A percentile compares a stretch with the other conserved stretches of the same genome.
Evolutionary conservation across 352 stramenopile genomes (phyloP).

Genomic region (Thalassiosira hispida): DNA sequence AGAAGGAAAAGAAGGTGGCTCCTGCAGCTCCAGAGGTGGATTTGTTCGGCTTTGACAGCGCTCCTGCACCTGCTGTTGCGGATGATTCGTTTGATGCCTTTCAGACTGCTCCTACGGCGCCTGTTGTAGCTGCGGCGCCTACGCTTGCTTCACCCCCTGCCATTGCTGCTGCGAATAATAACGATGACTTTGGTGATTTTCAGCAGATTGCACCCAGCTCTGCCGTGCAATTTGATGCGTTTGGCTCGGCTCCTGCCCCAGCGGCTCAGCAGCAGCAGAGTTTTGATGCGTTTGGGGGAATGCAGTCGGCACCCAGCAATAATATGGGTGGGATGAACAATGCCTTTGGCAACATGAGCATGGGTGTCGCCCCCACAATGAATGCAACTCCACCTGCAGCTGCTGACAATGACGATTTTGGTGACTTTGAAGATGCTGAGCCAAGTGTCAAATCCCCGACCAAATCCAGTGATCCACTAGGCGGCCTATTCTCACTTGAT

Average conservation of each 20-base stretch:
- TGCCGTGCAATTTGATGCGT: constrained; percentile 60
- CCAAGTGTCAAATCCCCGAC: constrained; percentile 22
- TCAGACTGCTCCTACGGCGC: constrained; percentile 39
- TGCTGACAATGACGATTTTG: constrained; percentile 76
- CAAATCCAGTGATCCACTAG: constrained; percentile 66
- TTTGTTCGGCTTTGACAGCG: constrained; percentile 74
- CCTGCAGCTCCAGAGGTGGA: constrained; percentile 56
- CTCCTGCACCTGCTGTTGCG: constrained; percentile 11
- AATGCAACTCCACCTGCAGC: constrained; percentile 10
- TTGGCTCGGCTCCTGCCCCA: constrained; percentile 35
- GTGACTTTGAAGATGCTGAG: constrained; percentile 66
- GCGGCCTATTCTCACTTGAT: constrained; percentile 80
- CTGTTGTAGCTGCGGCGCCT: no score
- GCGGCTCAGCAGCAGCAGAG: constrained; percentile 4
- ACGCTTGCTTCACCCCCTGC: constrained; percentile 22
- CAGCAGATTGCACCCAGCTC: constrained; percentile 43
- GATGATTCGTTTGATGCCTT: constrained; percentile 68
- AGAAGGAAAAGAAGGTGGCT: constrained; percentile 58
- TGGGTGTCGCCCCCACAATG: constrained; percentile 19
- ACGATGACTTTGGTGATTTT: constrained; percentile 73
- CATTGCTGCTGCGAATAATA: constrained; percentile 37
- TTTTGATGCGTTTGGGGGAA: constrained; percentile 71
- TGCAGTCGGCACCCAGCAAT: neutral
- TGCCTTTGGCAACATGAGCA: constrained; percentile 71
- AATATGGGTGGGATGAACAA: constrained; percentile 63